phyloP scores from a whole-genome alignment of 1,284 basidiomycete genomes.

The Gomphus bonarii region DNA sequence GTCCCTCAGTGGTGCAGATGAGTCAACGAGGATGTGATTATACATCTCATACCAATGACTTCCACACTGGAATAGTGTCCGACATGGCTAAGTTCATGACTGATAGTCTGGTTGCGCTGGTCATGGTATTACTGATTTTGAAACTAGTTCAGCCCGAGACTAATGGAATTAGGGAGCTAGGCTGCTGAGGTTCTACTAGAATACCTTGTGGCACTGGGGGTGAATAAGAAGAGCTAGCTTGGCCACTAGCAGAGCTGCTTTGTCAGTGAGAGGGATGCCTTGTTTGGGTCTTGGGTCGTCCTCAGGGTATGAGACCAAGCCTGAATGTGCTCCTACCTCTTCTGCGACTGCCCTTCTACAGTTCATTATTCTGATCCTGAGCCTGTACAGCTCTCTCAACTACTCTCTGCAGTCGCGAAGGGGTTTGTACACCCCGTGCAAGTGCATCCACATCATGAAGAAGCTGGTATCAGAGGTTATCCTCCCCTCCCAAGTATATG shows the following conservation, averaged over 20 bases:
- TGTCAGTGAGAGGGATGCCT: neutral
- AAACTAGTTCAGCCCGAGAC: no score
- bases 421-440: no score
- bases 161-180: no score
- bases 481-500: neutral
- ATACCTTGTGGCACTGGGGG: neutral
- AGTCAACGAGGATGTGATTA: neutral
- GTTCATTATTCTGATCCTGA: neutral
- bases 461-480: no score
- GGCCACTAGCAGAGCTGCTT: neutral
- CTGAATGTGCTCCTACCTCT: neutral
- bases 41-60: neutral
- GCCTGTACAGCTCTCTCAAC: neutral
- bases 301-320: neutral
- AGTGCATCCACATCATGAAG: no score
- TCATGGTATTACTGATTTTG: no score
- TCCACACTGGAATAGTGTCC: neutral
- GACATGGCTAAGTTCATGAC: neutral
- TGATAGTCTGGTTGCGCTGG: neutral
- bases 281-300: neutral
- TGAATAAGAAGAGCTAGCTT: neutral
- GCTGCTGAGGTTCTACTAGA: no score
- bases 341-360: neutral
- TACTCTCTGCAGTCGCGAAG: no score
- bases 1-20: neutral